A percentile compares a stretch with the other conserved stretches of the same genome.
Evolutionary conservation across 169 alveolate genomes (phyloP).

Genomic region (Eimeria sp.): DNA sequence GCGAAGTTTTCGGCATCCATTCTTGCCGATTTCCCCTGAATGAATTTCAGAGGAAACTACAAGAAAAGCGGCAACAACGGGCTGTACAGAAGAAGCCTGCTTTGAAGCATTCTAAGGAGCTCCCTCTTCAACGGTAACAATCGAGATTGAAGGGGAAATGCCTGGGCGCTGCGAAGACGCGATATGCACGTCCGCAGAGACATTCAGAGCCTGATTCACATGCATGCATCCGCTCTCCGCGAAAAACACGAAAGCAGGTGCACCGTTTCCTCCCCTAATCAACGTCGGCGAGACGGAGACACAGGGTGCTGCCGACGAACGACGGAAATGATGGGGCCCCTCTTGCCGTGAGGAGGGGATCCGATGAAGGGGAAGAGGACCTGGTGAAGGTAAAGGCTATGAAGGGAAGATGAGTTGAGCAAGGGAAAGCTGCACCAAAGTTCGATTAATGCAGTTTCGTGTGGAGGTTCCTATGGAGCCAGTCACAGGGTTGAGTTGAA

Average conservation of each 20-base stretch:
- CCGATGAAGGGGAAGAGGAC: not conserved
- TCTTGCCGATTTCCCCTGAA: constrained; percentile 37
- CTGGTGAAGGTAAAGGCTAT: not conserved
- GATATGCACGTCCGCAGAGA: not conserved
- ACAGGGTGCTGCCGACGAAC: not conserved
- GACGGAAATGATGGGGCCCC: not conserved
- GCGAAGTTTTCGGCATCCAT: constrained; percentile 78
- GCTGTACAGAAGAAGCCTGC: not conserved
- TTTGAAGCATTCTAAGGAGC: constrained; percentile 34
- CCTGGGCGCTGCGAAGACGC: not conserved
- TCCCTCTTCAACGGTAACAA: not conserved
- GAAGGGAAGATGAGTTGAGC: not conserved
- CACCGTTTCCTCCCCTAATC: not conserved
- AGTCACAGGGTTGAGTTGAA: constrained; percentile 1
- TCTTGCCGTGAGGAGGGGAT: not conserved
- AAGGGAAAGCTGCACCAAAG: not conserved
- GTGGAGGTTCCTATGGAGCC: constrained; percentile 20
- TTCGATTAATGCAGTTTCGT: not conserved
- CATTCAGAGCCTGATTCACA: not conserved
- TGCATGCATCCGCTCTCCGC: not conserved
- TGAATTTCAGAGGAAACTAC: not conserved
- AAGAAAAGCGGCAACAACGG: not conserved
- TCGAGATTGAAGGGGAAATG: not conserved
- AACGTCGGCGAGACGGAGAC: not conserved
- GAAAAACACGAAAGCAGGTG: not conserved